phyloP scores from a whole-genome alignment of 169 alveolate species.

The Eimeria praecox region DNA sequence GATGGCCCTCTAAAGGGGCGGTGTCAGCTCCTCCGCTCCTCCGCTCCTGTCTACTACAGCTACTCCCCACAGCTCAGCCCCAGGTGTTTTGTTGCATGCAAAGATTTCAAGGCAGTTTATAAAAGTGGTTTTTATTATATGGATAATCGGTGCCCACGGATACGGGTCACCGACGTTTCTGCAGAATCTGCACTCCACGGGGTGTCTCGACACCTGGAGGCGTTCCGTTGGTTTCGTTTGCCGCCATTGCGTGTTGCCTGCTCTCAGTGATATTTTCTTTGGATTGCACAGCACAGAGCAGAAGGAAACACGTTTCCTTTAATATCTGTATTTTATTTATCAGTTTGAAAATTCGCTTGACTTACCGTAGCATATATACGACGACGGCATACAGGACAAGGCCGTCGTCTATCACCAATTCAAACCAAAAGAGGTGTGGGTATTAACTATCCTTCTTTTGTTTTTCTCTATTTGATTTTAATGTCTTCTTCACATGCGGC shows the following conservation, averaged over 20 bases:
- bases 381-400: too few species aligned
- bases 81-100: neutral
- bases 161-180: conserved; percentile 8
- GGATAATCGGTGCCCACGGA: neutral
- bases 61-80: conserved; percentile 44
- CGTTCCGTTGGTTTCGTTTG: neutral
- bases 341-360: too few species aligned
- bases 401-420: too few species aligned
- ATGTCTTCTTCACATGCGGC: conserved; percentile 11
- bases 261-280: neutral
- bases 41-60: conserved; percentile 1
- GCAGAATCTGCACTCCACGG: neutral
- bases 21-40: neutral
- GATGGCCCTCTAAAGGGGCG: neutral
- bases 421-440: neutral
- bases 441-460: neutral
- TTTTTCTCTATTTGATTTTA: neutral
- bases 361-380: too few species aligned
- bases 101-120: neutral
- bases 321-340: too few species aligned
- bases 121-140: neutral
- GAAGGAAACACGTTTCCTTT: neutral
- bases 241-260: neutral
- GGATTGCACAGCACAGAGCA: neutral
- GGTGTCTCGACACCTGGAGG: neutral